Evolutionary conservation across 306 rosid species (phyloP).

Genomic region (Clitoria ternatea): DNA sequence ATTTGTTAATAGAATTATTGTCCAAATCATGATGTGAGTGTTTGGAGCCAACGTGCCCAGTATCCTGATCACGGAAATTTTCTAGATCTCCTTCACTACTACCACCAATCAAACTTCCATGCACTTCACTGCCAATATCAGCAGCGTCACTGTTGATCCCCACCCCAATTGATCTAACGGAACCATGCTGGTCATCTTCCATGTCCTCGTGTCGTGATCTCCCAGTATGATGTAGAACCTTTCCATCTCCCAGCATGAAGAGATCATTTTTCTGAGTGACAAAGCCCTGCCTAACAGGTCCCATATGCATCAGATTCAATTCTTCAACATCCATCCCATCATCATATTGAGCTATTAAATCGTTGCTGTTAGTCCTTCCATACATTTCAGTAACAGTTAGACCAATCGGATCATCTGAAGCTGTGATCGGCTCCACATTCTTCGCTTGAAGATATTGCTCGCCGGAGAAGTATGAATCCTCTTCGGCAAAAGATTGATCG

Average conservation of each 20-base stretch:
- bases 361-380: slow-evolving; percentile 60
- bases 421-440: slow-evolving; percentile 61
- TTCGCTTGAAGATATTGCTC: slow-evolving; percentile 78
- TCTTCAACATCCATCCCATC: slow-evolving; percentile 91
- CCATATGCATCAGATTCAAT: slow-evolving; percentile 76
- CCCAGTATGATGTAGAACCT: slow-evolving; percentile 51
- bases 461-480: slow-evolving; percentile 89
- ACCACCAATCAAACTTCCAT: slow-evolving; percentile 83
- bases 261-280: slow-evolving; percentile 79
- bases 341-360: slow-evolving; percentile 79
- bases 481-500: slow-evolving; percentile 96
- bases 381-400: slow-evolving; percentile 63
- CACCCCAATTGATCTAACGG: slow-evolving; percentile 97
- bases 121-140: slow-evolving; percentile 85
- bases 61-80: slow-evolving; percentile 61
- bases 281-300: slow-evolving; percentile 97
- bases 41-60: slow-evolving; percentile 48
- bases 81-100: slow-evolving; percentile 85
- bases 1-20: slow-evolving; percentile 44
- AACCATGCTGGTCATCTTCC: slow-evolving; percentile 87
- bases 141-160: slow-evolving; percentile 92
- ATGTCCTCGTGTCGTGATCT: slow-evolving; percentile 60
- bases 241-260: slow-evolving; percentile 71
- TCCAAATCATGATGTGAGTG: slow-evolving; percentile 47
- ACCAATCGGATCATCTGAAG: slow-evolving; percentile 70